phyloP scores from a whole-genome alignment of 164 flowering plant species.

The Euptelea pleiosperma region DNA sequence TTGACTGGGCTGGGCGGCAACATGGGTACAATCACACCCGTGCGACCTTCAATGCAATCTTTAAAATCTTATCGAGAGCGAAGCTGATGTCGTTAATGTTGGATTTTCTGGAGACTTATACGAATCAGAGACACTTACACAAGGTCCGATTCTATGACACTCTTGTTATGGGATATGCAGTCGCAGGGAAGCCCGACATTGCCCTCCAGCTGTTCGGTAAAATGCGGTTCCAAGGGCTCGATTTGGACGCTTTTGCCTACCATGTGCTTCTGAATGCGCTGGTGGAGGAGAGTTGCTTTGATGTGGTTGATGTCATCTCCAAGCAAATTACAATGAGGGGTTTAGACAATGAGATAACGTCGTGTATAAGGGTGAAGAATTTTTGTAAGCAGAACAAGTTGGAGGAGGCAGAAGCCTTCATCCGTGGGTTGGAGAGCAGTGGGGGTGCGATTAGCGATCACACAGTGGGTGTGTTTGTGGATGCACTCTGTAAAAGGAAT shows the following conservation, averaged over 20 bases:
- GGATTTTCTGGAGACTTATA: conserved; percentile 41
- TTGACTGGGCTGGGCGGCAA: conserved; percentile 91
- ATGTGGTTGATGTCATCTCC: conserved; percentile 35
- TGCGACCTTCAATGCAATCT: conserved; percentile 57
- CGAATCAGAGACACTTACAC: conserved; percentile 6
- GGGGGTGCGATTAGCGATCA: conserved; percentile 21
- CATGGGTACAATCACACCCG: conserved; percentile 58
- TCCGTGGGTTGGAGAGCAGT: conserved; percentile 28
- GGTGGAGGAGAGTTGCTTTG: conserved; percentile 54
- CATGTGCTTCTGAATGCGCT: conserved; percentile 74
- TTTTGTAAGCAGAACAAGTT: conserved; percentile 48
- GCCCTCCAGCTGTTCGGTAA: conserved; percentile 69
- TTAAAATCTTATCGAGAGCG: conserved; percentile 51
- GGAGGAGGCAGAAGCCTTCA: conserved; percentile 38
- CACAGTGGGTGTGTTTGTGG: conserved; percentile 37
- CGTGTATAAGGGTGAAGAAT: conserved; percentile 47
- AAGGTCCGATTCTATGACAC: conserved; percentile 40
- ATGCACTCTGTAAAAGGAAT: conserved; percentile 42
- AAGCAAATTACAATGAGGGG: conserved; percentile 59
- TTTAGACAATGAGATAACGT: conserved; percentile 38
- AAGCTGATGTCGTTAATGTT: conserved; percentile 46
- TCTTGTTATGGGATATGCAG: conserved; percentile 74
- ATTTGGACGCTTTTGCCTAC: conserved; percentile 54
- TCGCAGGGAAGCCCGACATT: conserved; percentile 61
- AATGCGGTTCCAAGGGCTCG: conserved; percentile 75